Base-by-base conservation (phyloP, 768 basidiomycete genomes). In the Candolleomyces efflorescens region DNA sequence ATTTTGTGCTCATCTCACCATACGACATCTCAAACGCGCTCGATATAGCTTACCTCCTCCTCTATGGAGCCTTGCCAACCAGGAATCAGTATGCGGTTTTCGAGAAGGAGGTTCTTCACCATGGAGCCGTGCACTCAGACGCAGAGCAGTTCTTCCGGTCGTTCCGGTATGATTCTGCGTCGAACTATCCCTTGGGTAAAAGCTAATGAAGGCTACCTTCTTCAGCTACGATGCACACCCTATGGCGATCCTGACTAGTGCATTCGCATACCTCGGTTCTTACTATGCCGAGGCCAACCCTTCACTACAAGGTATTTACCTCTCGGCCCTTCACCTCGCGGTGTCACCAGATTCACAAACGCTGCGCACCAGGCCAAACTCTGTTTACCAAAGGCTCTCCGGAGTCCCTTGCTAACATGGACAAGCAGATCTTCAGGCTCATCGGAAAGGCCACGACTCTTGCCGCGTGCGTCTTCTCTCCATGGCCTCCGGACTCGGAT, bases 261-360 rank as follows among this genome's bases (percentile, higher is more conserved):
- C 90, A 3, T 90, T 95, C 63, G 84, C 93, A 6, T 94, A 94
- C 65, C 73, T 96, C 20, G 92, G 93, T 3, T 92, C 90, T 5
- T 92, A 91, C 68, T 94, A 94, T 66, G 76, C 81, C 63, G 92
- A 94, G 65, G 91, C 92, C 4, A 95, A 95, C 69, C 94, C 94
- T 11, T 90, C 91, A 5, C 71, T 96, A 5, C 85, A 86, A 76
- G 94, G 92, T 81, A 37, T 65, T 13, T 9, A 9, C 9, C 13
- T 20, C 13, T 17, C 18, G 9, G 41, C 17, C 41, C 15, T 15
- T 43, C 41, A 43, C 17, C 10, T 6, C 17, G 41, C 17, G 15
- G 41, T 17, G 41, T 17, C 18, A 5, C 9, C 3, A 63, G 67
- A 69, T 46, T 15, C 18, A 23, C 17, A 12, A 57, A 13, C 17